Conservation (phyloP, 306 rosid species). For the Cotoneaster glaucophyllus region DNA sequence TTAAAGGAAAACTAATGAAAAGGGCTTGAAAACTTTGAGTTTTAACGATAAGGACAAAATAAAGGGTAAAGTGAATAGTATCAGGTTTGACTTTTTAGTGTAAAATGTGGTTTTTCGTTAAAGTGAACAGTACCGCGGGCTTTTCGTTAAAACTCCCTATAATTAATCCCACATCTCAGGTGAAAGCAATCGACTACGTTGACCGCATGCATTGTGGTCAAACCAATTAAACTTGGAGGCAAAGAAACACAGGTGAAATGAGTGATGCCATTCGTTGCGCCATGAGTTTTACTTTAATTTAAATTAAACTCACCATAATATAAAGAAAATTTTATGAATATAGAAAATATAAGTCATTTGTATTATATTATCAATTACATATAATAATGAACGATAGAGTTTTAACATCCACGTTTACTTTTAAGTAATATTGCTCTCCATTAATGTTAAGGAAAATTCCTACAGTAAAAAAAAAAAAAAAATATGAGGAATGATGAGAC, state of each 20-base stretch:
- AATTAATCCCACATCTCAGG: slow-evolving; percentile 3
- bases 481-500: background rate
- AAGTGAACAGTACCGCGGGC: too few species aligned
- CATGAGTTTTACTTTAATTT: background rate
- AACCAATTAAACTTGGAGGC: slow-evolving; percentile 7
- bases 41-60: too few species aligned
- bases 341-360: too few species aligned
- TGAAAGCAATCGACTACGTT: slow-evolving; percentile 15
- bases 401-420: too few species aligned
- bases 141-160: too few species aligned
- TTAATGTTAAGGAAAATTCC: background rate
- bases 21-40: too few species aligned
- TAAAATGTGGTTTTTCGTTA: too few species aligned
- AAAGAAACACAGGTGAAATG: background rate
- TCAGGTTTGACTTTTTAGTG: too few species aligned
- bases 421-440: background rate
- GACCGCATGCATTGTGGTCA: slow-evolving; percentile 27
- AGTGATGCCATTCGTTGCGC: slow-evolving; percentile 4
- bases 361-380: too few species aligned
- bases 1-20: too few species aligned
- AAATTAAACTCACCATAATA: background rate
- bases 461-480: background rate
- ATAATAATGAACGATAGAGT: background rate
- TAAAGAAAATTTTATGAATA: background rate
- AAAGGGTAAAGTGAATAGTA: too few species aligned